phyloP scores from a whole-genome alignment of 73 alveolate genomes.

The Strombidium stylifer region DNA sequence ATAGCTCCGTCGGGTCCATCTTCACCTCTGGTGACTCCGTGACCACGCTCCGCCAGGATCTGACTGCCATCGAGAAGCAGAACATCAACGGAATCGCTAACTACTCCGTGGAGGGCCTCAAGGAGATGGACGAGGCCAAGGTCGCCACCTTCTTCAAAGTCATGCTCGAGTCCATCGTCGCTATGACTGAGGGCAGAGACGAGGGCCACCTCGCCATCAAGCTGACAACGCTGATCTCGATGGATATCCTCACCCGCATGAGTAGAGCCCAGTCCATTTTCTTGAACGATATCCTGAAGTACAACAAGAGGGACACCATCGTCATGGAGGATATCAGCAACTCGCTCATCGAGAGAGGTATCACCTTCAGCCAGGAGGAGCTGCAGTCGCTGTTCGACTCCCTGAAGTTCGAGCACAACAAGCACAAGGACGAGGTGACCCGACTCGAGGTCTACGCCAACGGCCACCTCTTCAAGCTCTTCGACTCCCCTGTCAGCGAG shows the following conservation, averaged over 20 bases:
- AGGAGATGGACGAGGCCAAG: constrained; percentile 27
- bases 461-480: background rate
- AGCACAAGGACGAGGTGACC: background rate
- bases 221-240: constrained; percentile 45
- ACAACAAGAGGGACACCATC: background rate
- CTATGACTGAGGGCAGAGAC: constrained; percentile 1
- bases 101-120: constrained; percentile 50
- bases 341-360: background rate
- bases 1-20: constrained; percentile 59
- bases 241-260: constrained; percentile 14
- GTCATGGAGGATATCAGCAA: constrained; percentile 1
- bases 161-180: constrained; percentile 24
- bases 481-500: background rate
- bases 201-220: constrained; percentile 57
- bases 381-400: background rate
- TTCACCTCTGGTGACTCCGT: constrained; percentile 67
- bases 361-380: constrained; percentile 1
- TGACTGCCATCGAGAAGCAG: constrained; percentile 14
- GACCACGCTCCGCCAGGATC: constrained; percentile 28
- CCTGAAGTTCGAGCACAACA: constrained; percentile 9
- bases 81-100: constrained; percentile 42
- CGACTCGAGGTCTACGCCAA: constrained; percentile 29
- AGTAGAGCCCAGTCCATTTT: background rate
- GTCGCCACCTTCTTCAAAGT: constrained; percentile 24
- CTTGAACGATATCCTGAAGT: constrained; percentile 4